Percentiles rank a stretch among this genome's conserved stretches.
Evolutionary conservation across 345 rosid genomes (phyloP).

Genomic region (Pseudoturritis turrita): DNA sequence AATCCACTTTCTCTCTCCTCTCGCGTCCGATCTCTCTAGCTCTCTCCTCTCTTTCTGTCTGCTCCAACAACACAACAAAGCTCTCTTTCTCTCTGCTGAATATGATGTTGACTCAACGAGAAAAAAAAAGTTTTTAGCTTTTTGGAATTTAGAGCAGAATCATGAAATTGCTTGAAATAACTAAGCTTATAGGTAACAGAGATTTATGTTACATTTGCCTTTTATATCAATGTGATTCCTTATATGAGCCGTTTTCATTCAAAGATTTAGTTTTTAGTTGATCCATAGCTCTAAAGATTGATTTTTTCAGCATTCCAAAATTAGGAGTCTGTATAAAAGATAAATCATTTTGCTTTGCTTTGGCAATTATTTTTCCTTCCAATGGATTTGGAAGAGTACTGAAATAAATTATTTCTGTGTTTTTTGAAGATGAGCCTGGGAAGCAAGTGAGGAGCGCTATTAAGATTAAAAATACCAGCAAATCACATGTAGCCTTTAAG

Average conservation of each 20-base stretch:
- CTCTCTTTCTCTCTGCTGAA: not conserved
- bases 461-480: conserved; percentile 89
- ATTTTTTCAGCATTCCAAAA: not conserved
- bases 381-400: not conserved
- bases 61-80: too few relatives aligned
- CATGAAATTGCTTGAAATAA: too few relatives aligned
- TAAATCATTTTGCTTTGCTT: not conserved
- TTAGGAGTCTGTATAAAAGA: not conserved
- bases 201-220: not conserved
- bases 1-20: conserved; percentile 27
- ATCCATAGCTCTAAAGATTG: not conserved
- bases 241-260: not conserved
- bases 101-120: too few relatives aligned
- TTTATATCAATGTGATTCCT: not conserved
- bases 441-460: conserved; percentile 96
- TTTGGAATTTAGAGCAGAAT: too few relatives aligned
- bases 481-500: conserved; percentile 92
- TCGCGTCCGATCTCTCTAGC: conserved; percentile 35
- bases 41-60: too few relatives aligned
- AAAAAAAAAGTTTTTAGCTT: too few relatives aligned
- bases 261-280: not conserved
- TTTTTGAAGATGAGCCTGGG: conserved; percentile 94
- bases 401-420: conserved; percentile 2
- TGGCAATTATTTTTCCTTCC: not conserved
- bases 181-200: not conserved